A percentile compares a stretch with the other conserved stretches of the same genome.
Conservation (phyloP, 2,329 filamentous ascomycete genomes). For the Fusarium euwallaceae region DNA sequence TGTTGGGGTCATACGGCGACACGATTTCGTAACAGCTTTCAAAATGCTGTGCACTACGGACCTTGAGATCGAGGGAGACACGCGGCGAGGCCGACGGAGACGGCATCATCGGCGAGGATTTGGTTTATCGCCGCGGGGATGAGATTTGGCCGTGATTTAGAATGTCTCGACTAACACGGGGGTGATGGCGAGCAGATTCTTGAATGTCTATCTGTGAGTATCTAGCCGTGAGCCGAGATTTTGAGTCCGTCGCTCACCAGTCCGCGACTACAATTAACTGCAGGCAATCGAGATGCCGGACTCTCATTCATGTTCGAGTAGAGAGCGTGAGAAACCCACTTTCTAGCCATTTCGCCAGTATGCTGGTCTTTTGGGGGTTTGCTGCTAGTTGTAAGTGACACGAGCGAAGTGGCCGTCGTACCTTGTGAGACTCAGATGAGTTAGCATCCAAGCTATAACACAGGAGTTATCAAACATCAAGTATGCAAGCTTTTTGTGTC, state of each 20-base stretch:
- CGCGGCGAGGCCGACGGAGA: neutral
- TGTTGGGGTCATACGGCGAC: neutral
- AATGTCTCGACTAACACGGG: neutral
- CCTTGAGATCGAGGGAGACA: neutral
- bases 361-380: neutral
- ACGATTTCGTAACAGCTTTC: slow-evolving; percentile 10
- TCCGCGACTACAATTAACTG: neutral
- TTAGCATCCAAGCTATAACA: neutral
- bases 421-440: neutral
- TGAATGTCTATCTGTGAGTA: neutral
- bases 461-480: neutral
- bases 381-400: neutral
- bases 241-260: neutral
- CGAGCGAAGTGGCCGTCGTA: neutral
- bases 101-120: neutral
- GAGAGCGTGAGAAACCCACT: neutral
- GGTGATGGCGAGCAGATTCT: neutral
- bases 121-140: neutral
- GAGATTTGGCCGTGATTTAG: neutral
- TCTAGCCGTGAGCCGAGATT: neutral
- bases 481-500: neutral
- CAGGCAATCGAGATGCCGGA: neutral
- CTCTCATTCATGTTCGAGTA: neutral
- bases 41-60: neutral
- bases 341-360: neutral